Evolutionary conservation across 106 monocot genomes (phyloP).

Genomic region (Xerophyta viscosa): DNA sequence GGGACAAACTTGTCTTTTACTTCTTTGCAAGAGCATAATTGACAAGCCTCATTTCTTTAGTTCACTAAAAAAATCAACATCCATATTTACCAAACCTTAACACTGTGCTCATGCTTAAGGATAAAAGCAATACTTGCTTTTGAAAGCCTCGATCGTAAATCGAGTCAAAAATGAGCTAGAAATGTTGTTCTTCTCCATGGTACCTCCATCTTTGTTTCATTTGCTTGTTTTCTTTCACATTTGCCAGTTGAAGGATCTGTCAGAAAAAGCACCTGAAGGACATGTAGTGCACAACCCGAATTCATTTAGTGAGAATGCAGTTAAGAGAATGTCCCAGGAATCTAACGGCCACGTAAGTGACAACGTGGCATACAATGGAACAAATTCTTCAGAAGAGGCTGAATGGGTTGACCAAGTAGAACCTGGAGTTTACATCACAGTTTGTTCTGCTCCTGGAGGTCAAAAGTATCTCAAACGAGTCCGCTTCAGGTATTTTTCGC

Average conservation of each 20-base stretch:
- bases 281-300: neutral
- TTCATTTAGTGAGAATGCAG: constrained; percentile 8
- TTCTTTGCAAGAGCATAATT: too few species aligned
- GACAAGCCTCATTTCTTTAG: too few species aligned
- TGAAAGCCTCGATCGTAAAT: too few species aligned
- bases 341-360: constrained; percentile 20
- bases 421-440: constrained; percentile 55
- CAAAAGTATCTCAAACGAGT: constrained; percentile 50
- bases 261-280: constrained; percentile 32
- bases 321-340: constrained; percentile 8
- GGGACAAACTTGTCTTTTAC: too few species aligned
- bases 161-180: neutral
- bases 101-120: too few species aligned
- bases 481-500: constrained; percentile 46
- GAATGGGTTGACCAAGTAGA: constrained; percentile 59
- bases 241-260: constrained; percentile 60
- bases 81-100: too few species aligned
- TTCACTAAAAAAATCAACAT: too few species aligned
- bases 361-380: constrained; percentile 22
- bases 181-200: neutral
- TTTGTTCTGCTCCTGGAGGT: constrained; percentile 36
- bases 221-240: neutral
- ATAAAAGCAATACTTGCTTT: too few species aligned
- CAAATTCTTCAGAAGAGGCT: constrained; percentile 13
- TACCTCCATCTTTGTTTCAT: neutral